Evolutionary conservation across 345 rosid species (phyloP).

Genomic region (Eucalyptus albens): DNA sequence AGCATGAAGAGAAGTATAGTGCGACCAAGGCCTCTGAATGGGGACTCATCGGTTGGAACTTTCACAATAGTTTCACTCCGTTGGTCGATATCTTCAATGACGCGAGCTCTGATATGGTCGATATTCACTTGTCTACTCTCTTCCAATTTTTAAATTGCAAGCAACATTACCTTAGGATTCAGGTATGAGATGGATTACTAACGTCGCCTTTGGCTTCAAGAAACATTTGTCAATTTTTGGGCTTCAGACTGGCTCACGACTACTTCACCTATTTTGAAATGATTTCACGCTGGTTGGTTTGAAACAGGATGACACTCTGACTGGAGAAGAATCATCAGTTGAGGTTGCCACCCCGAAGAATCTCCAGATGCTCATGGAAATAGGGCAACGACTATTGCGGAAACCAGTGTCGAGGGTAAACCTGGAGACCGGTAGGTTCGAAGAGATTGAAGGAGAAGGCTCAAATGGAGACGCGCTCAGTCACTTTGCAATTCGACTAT

Average conservation of each 20-base stretch:
- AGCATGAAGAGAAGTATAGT: background rate
- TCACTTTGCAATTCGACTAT: background rate
- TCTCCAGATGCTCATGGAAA: background rate
- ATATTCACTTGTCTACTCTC: background rate
- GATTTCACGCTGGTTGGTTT: background rate
- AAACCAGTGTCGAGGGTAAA: background rate
- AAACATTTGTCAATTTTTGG: background rate
- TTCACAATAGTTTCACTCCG: background rate
- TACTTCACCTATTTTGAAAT: background rate
- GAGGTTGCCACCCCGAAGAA: background rate
- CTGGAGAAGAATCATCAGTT: background rate
- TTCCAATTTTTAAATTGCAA: background rate
- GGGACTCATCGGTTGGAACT: conserved; percentile 2
- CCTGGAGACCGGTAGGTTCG: background rate
- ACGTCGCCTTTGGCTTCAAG: background rate
- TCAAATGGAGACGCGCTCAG: background rate
- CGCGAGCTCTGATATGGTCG: background rate
- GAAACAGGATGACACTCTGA: background rate
- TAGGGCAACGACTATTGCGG: background rate
- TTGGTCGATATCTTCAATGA: background rate
- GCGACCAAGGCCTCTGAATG: conserved; percentile 8
- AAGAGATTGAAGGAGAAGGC: background rate
- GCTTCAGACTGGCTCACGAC: background rate
- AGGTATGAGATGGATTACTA: background rate
- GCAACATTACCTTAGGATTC: background rate